Percentiles rank a stretch among this genome's conserved stretches.
Conservation (phyloP, 2,329 filamentous ascomycete genomes). For the Amauroascus verrucosus region DNA sequence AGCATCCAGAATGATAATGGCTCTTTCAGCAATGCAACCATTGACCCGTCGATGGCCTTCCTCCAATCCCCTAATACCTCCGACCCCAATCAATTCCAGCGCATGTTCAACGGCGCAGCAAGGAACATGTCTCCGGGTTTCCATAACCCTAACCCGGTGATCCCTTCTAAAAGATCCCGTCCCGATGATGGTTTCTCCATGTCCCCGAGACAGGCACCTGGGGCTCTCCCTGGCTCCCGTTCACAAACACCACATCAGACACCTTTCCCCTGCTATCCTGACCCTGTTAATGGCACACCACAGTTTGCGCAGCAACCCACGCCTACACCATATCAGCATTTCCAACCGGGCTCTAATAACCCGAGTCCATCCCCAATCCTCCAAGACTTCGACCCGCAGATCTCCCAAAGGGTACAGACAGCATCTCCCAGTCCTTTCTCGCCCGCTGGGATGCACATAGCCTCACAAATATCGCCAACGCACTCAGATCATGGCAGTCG, state of each 20-base stretch:
- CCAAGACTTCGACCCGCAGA: slow-evolving; percentile 56
- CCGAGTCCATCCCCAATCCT: slow-evolving; percentile 90
- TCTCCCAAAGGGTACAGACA: slow-evolving; percentile 73
- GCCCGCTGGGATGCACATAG: slow-evolving; percentile 62
- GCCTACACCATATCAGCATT: slow-evolving; percentile 67
- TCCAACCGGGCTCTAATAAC: slow-evolving; percentile 67
- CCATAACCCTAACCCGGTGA: slow-evolving; percentile 66
- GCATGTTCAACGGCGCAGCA: slow-evolving; percentile 72
- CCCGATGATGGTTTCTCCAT: slow-evolving; percentile 77
- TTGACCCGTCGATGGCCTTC: slow-evolving; percentile 41
- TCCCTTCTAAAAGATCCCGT: slow-evolving; percentile 79
- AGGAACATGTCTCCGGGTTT: slow-evolving; percentile 74
- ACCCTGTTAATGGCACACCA: slow-evolving; percentile 50
- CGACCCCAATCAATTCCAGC: slow-evolving; percentile 45
- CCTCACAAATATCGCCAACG: slow-evolving; percentile 61
- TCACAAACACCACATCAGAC: slow-evolving; percentile 84
- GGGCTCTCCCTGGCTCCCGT: slow-evolving; percentile 68
- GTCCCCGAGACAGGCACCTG: slow-evolving; percentile 66
- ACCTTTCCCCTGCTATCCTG: slow-evolving; percentile 60
- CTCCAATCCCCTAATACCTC: slow-evolving; percentile 39
- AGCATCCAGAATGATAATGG: slow-evolving; percentile 40
- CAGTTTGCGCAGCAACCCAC: slow-evolving; percentile 48
- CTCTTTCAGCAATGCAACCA: slow-evolving; percentile 25
- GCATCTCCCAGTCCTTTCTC: slow-evolving; percentile 88
- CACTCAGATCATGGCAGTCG: slow-evolving; percentile 61